These are phyloP conservation scores for Sporothrix protearum DNA, from an alignment of 2,329 filamentous ascomycete genomes.

Conservation along the genomic window DNA sequence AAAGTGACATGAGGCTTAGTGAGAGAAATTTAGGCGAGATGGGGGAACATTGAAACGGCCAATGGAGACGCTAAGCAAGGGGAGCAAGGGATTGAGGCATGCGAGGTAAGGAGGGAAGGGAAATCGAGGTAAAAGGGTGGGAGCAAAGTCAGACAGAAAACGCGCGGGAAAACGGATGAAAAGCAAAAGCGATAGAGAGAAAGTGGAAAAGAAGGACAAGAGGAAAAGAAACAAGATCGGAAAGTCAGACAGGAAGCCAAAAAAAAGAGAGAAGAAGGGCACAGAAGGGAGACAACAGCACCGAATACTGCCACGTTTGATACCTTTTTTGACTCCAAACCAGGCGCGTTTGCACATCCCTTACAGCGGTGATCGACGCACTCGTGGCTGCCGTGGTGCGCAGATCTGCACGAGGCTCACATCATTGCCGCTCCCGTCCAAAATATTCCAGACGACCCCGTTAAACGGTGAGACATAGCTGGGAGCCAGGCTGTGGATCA, in stretches of 20 bases:
- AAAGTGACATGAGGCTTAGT: background rate
- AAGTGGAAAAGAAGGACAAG: background rate
- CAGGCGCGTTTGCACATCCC: background rate
- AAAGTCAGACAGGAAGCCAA: background rate
- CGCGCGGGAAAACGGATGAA: background rate
- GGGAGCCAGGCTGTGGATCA: background rate
- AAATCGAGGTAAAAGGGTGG: background rate
- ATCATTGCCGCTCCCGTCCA: slow-evolving; percentile 10
- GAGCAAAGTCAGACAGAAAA: slow-evolving; percentile 1
- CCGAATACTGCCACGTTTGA: background rate
- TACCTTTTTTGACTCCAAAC: background rate
- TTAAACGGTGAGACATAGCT: slow-evolving; percentile 1
- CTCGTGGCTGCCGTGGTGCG: background rate
- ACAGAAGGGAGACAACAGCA: background rate
- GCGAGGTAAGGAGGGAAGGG: background rate
- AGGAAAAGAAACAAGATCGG: background rate
- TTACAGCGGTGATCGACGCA: background rate
- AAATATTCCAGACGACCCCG: background rate
- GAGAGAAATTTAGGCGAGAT: background rate
- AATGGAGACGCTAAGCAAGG: slow-evolving; percentile 15
- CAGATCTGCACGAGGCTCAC: slow-evolving; percentile 11
- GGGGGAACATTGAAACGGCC: slow-evolving; percentile 11
- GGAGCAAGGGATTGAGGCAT: background rate
- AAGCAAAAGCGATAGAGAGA: background rate
- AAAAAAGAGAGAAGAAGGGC: background rate